phyloP scores from a whole-genome alignment of 495 filamentous ascomycete species.

The Talaromyces stipitatus region DNA sequence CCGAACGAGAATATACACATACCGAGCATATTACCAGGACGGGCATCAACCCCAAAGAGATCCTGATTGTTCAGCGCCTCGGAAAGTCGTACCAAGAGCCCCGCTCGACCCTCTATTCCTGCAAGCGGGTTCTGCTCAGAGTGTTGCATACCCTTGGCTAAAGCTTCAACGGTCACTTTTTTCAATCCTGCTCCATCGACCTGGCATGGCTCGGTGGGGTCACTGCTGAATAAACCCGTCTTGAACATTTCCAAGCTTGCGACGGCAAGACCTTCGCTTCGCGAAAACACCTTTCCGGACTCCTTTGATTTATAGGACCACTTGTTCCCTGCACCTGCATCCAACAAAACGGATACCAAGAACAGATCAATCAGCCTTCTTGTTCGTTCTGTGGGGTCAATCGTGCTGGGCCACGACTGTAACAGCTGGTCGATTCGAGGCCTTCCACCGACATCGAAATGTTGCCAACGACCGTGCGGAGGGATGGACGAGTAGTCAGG shows the following conservation, averaged over 20 bases:
- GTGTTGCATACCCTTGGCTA: slow-evolving; percentile 80
- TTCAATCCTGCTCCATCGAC: slow-evolving; percentile 80
- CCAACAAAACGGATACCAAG: slow-evolving; percentile 59
- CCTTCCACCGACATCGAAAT: slow-evolving; percentile 62
- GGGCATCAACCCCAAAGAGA: slow-evolving; percentile 75
- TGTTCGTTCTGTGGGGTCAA: slow-evolving; percentile 56
- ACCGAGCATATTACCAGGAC: slow-evolving; percentile 96
- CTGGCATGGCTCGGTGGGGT: slow-evolving; percentile 70
- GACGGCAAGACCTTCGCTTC: slow-evolving; percentile 89
- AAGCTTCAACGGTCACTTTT: slow-evolving; percentile 62
- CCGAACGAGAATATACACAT: slow-evolving; percentile 10
- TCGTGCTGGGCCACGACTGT: slow-evolving; percentile 50
- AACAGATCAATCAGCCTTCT: slow-evolving; percentile 61
- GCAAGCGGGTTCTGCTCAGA: slow-evolving; percentile 72
- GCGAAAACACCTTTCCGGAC: slow-evolving; percentile 72
- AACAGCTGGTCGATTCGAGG: slow-evolving; percentile 62
- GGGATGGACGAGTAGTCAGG: slow-evolving; percentile 78
- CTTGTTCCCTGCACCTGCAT: slow-evolving; percentile 57
- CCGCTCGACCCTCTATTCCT: slow-evolving; percentile 79
- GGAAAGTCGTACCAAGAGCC: slow-evolving; percentile 67
- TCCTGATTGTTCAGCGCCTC: slow-evolving; percentile 73
- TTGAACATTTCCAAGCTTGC: slow-evolving; percentile 98
- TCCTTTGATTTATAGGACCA: slow-evolving; percentile 87
- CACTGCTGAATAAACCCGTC: slow-evolving; percentile 82
- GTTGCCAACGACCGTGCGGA: slow-evolving; percentile 64